Conservation (phyloP, 768 basidiomycete species). For the Leccinellum luteum region DNA sequence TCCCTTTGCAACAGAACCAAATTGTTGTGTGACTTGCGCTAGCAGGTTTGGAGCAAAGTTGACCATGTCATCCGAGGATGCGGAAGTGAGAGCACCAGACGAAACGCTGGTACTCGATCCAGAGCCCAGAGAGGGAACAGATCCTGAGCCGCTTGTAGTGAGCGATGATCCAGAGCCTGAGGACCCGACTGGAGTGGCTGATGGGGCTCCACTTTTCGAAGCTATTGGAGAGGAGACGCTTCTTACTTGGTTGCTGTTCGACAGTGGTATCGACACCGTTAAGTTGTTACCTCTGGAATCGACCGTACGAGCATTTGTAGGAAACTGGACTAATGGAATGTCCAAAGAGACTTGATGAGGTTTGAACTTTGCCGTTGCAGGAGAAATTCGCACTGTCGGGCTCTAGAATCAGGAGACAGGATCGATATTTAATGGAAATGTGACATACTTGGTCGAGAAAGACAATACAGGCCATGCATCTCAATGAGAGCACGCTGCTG, state of each 20-base stretch:
- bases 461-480: conserved; percentile 89
- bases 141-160: conserved; percentile 44
- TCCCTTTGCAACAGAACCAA: conserved; percentile 35
- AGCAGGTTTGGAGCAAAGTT: conserved; percentile 45
- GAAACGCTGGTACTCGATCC: conserved; percentile 44
- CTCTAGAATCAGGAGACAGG: conserved; percentile 29
- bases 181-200: conserved; percentile 34
- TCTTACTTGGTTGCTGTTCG: conserved; percentile 46
- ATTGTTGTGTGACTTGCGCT: conserved; percentile 49
- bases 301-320: conserved; percentile 23
- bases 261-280: conserved; percentile 49
- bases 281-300: conserved; percentile 39
- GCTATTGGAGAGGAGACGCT: conserved; percentile 75
- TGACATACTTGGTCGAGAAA: conserved; percentile 80
- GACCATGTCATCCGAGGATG: conserved; percentile 53
- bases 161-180: conserved; percentile 50
- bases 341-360: conserved; percentile 47
- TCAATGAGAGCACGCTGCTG: conserved; percentile 87
- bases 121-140: conserved; percentile 52
- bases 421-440: neutral
- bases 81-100: conserved; percentile 48
- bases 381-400: conserved; percentile 79
- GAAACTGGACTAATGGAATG: conserved; percentile 47
- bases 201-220: conserved; percentile 21
- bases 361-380: conserved; percentile 87